Percentiles rank a stretch among this genome's conserved stretches.
These are phyloP conservation scores for Metarhizium humberi DNA, from an alignment of 2,329 filamentous ascomycete genomes.

Conservation along the genomic window DNA sequence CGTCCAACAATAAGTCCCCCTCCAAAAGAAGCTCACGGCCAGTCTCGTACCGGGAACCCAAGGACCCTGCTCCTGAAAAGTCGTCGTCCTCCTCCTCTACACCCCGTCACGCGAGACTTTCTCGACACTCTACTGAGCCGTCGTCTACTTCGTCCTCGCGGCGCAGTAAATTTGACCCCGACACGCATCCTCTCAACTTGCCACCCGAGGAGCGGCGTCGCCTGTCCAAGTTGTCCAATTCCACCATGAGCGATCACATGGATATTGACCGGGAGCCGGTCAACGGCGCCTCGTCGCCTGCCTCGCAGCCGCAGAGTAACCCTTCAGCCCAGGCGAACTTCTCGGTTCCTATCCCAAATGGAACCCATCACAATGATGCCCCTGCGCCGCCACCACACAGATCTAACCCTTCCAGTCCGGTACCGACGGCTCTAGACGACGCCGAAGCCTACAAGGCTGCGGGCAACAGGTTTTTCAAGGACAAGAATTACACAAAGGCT, in stretches of 20 bases:
- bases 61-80: slow-evolving; percentile 4
- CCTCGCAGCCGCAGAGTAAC: slow-evolving; percentile 25
- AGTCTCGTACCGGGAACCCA: slow-evolving; percentile 18
- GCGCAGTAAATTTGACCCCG: slow-evolving; percentile 49
- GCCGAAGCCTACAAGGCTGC: slow-evolving; percentile 86
- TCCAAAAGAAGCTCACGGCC: slow-evolving; percentile 20
- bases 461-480: slow-evolving; percentile 96
- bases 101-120: slow-evolving; percentile 35
- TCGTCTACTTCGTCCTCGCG: slow-evolving; percentile 34
- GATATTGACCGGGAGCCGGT: slow-evolving; percentile 63
- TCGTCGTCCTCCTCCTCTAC: slow-evolving; percentile 14
- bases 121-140: slow-evolving; percentile 39
- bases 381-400: slow-evolving; percentile 67
- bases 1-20: slow-evolving; percentile 21
- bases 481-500: slow-evolving; percentile 77
- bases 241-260: slow-evolving; percentile 57
- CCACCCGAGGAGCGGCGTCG: slow-evolving; percentile 81
- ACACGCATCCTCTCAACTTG: slow-evolving; percentile 82
- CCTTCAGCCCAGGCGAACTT: slow-evolving; percentile 34
- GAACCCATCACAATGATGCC: slow-evolving; percentile 32
- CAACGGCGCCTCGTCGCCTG: slow-evolving; percentile 43
- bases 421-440: slow-evolving; percentile 53
- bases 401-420: slow-evolving; percentile 51
- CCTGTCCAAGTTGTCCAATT: slow-evolving; percentile 55
- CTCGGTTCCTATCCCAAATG: slow-evolving; percentile 43